Evolutionary conservation across 345 rosid genomes (phyloP).

Genomic region (Salix udensis): DNA sequence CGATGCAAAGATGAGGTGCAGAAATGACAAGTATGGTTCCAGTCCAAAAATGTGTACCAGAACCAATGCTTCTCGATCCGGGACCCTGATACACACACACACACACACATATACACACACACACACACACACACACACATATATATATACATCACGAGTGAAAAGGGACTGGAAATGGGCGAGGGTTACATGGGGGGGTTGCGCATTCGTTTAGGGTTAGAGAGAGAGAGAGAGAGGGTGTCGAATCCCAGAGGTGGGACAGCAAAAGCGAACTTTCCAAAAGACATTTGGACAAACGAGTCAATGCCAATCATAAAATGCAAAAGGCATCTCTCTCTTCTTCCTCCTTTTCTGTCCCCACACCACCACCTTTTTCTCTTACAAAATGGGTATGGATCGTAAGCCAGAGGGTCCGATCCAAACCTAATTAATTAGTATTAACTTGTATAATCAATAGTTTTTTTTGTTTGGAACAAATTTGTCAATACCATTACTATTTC

Average conservation of each 20-base stretch:
- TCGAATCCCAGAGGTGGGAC: constrained; percentile 19
- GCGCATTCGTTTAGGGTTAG: neutral
- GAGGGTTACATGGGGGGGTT: too few relatives aligned
- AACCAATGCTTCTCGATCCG: neutral
- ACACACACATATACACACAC: too few relatives aligned
- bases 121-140: neutral
- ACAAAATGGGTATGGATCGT: too few relatives aligned
- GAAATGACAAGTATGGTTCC: too few relatives aligned
- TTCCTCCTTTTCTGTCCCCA: constrained; percentile 26
- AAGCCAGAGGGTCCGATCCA: too few relatives aligned
- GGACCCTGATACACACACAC: neutral
- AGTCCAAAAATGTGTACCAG: neutral
- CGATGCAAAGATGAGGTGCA: too few relatives aligned
- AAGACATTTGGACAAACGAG: constrained; percentile 47
- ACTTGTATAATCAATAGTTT: too few relatives aligned
- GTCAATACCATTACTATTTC: too few relatives aligned
- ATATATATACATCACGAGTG: too few relatives aligned
- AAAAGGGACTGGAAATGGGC: neutral
- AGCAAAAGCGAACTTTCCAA: constrained; percentile 44
- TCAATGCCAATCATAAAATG: constrained; percentile 57
- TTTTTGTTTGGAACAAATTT: too few relatives aligned
- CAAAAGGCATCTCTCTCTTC: constrained; percentile 27
- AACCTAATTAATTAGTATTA: too few relatives aligned
- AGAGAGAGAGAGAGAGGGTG: constrained; percentile 14
- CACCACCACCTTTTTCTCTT: too few relatives aligned